phyloP scores from a whole-genome alignment of 352 stramenopile species.

The Phytopythium cucurbitacearum region DNA sequence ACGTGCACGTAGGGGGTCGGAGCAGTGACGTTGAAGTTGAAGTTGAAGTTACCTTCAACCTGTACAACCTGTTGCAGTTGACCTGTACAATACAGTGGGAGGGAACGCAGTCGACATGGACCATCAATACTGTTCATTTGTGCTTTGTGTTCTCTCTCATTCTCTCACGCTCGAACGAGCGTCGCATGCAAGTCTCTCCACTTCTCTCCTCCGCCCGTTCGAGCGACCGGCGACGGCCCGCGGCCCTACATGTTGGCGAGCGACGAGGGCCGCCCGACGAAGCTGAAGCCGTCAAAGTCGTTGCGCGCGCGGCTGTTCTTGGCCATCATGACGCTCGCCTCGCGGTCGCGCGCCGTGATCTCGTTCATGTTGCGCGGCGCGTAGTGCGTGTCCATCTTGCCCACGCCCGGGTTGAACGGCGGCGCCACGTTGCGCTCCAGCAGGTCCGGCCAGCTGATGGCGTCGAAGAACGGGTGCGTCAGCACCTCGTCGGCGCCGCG shows the following conservation, averaged over 20 bases:
- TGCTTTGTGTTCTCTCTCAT: too few relatives aligned
- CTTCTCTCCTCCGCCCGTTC: too few relatives aligned
- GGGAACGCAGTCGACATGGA: too few relatives aligned
- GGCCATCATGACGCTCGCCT: slow-evolving; percentile 70
- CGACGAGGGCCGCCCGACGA: slow-evolving; percentile 82
- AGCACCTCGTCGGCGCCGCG: slow-evolving; percentile 88
- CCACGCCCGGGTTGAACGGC: slow-evolving; percentile 87
- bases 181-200: too few relatives aligned
- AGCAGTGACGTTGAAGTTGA: too few relatives aligned
- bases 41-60: too few relatives aligned
- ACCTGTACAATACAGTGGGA: too few relatives aligned
- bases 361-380: slow-evolving; percentile 85
- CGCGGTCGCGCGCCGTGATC: slow-evolving; percentile 81
- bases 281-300: slow-evolving; percentile 89
- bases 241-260: slow-evolving; percentile 5
- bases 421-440: slow-evolving; percentile 76
- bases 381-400: slow-evolving; percentile 85
- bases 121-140: too few relatives aligned
- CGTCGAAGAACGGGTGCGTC: slow-evolving; percentile 90
- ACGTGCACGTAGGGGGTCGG: slow-evolving; percentile 22
- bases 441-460: slow-evolving; percentile 88
- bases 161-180: too few relatives aligned
- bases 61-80: too few relatives aligned
- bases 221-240: too few relatives aligned
- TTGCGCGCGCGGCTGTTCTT: slow-evolving; percentile 49